These are phyloP conservation scores for Syzygium grande DNA, from an alignment of 345 rosid species.

Conservation along the genomic window DNA sequence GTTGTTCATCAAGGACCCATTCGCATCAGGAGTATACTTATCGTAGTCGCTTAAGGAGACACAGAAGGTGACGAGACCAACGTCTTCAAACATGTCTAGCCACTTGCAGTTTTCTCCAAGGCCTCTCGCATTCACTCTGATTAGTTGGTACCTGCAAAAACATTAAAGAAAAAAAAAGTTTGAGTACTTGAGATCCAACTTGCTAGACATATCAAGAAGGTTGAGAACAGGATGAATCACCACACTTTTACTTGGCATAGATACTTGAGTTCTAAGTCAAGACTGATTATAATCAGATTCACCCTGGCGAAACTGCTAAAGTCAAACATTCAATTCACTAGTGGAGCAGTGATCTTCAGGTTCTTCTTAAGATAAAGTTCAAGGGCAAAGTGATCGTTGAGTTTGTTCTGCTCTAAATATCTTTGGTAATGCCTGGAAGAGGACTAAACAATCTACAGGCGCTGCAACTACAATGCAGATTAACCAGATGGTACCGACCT, in stretches of 20 bases:
- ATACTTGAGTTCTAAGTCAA: not conserved
- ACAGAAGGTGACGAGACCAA: conserved; percentile 84
- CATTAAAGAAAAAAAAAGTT: not conserved
- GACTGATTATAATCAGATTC: not conserved
- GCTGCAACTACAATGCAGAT: not conserved
- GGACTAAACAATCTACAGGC: not conserved
- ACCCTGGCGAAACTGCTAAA: not conserved
- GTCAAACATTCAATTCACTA: not conserved
- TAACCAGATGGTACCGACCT: conserved; percentile 30
- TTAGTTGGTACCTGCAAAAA: conserved; percentile 75
- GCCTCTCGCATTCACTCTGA: conserved; percentile 79
- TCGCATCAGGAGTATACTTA: conserved; percentile 46
- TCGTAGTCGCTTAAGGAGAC: conserved; percentile 80
- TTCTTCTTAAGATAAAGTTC: not conserved
- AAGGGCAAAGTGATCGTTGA: not conserved
- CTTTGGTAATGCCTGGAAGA: not conserved
- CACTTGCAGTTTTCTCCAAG: conserved; percentile 92
- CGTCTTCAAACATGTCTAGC: conserved; percentile 98
- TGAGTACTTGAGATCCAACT: not conserved
- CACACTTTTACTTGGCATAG: not conserved
- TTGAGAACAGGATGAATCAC: not conserved
- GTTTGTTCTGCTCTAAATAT: not conserved
- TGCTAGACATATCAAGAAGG: not conserved
- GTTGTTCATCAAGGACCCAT: conserved; percentile 44
- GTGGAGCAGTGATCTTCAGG: not conserved